A percentile compares a stretch with the other conserved stretches of the same genome.
These are phyloP conservation scores for Cetradonia linearis DNA, from an alignment of 495 filamentous ascomycete genomes.

Conservation along the genomic window DNA sequence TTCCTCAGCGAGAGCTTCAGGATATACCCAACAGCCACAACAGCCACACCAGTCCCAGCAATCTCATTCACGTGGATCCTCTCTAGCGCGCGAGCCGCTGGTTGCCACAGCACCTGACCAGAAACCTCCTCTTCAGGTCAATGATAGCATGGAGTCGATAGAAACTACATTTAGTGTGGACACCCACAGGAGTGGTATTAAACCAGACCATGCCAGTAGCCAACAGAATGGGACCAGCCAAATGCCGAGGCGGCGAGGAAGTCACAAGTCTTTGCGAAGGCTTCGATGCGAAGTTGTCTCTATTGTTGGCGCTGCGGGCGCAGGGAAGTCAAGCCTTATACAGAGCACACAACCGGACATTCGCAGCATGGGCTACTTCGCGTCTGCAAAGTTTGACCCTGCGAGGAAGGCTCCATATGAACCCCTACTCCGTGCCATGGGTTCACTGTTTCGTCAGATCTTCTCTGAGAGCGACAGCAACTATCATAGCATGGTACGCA, in stretches of 20 bases:
- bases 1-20: constrained; percentile 22
- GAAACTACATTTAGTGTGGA: constrained; percentile 22
- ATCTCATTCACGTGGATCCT: constrained; percentile 3
- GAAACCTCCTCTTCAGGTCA: constrained; percentile 19
- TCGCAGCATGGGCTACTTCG: constrained; percentile 67
- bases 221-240: constrained; percentile 13
- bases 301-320: constrained; percentile 63
- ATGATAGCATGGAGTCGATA: constrained; percentile 19
- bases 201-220: constrained; percentile 10
- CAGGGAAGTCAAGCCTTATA: constrained; percentile 76
- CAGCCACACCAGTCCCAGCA: constrained; percentile 23
- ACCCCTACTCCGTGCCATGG: constrained; percentile 66
- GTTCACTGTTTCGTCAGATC: constrained; percentile 78
- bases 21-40: constrained; percentile 23
- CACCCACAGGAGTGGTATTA: constrained; percentile 13
- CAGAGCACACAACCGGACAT: constrained; percentile 67
- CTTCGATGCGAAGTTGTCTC: constrained; percentile 69
- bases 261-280: constrained; percentile 51
- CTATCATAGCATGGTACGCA: constrained; percentile 66
- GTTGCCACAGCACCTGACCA: neutral
- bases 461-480: constrained; percentile 83
- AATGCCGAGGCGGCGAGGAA: constrained; percentile 33
- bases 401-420: constrained; percentile 72
- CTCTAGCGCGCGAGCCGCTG: neutral
- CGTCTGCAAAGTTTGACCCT: constrained; percentile 76